Percentiles rank a stretch among this genome's conserved stretches.
Conservation (phyloP, 2,329 filamentous ascomycete species). For the Xylariaceae sp. region DNA sequence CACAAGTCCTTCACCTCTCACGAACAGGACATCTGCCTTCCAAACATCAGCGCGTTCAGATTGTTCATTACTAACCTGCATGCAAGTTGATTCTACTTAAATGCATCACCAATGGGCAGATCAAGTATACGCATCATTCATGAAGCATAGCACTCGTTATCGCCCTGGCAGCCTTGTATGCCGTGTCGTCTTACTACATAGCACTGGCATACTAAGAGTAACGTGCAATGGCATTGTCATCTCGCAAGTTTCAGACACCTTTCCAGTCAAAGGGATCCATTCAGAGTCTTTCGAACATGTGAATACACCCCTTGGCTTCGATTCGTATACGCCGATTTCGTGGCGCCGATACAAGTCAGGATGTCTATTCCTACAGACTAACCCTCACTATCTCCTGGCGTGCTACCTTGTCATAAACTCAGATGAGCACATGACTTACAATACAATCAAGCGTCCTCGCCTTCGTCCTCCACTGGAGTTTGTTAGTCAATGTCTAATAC, state of each 20-base stretch:
- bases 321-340: not conserved
- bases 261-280: not conserved
- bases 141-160: no score
- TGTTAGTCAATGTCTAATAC: not conserved
- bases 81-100: no score
- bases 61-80: no score
- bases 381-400: not conserved
- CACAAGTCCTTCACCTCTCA: no score
- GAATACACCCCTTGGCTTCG: not conserved
- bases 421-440: not conserved
- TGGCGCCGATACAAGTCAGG: not conserved
- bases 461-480: not conserved
- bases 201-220: no score
- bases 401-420: not conserved
- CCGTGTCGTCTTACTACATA: no score
- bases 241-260: not conserved
- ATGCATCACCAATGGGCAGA: no score
- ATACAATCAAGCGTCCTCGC: not conserved
- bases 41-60: no score
- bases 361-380: not conserved
- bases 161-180: no score
- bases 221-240: no score
- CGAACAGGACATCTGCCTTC: no score
- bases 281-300: not conserved
- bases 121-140: no score